These are phyloP conservation scores for Leishmania martiniquensis DNA, from an alignment of 208 protist genomes.

Conservation along the genomic window DNA sequence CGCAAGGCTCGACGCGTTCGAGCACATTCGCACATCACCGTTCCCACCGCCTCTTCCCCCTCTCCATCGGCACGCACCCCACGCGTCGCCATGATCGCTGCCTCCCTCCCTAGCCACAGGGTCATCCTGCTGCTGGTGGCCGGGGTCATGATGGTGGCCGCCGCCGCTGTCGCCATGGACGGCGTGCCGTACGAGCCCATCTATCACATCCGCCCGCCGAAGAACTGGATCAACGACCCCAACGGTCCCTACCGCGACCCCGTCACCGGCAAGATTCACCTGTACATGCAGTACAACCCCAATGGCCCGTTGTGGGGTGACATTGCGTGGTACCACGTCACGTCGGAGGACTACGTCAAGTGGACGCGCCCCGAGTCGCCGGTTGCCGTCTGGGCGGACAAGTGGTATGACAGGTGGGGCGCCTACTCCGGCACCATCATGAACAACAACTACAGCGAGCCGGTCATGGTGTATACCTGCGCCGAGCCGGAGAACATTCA, in stretches of 20 bases:
- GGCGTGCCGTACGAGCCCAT: slow-evolving; percentile 26
- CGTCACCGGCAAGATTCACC: slow-evolving; percentile 41
- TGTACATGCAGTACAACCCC: slow-evolving; percentile 73
- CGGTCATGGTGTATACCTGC: slow-evolving; percentile 43
- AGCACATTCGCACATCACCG: too few species aligned
- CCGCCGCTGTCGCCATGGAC: slow-evolving; percentile 13
- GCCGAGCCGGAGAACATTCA: slow-evolving; percentile 17
- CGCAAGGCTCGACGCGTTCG: too few species aligned
- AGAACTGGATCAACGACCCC: slow-evolving; percentile 63
- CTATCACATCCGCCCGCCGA: slow-evolving; percentile 52
- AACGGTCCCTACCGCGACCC: slow-evolving; percentile 62
- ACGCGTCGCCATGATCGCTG: slow-evolving; percentile 11
- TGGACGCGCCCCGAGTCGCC: slow-evolving; percentile 22
- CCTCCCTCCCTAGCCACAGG: slow-evolving; percentile 1
- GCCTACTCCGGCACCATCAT: slow-evolving; percentile 36
- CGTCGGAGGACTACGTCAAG: slow-evolving; percentile 39
- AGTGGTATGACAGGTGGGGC: slow-evolving; percentile 36
- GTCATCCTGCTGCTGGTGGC: slow-evolving; percentile 21
- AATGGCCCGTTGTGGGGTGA: slow-evolving; percentile 22
- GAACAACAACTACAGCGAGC: slow-evolving; percentile 19
- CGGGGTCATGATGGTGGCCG: slow-evolving; percentile 12
- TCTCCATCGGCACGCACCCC: too few species aligned
- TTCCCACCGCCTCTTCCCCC: too few species aligned
- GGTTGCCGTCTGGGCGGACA: slow-evolving; percentile 26
- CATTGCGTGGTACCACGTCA: slow-evolving; percentile 48